Percentiles rank a stretch among this genome's conserved stretches.
Evolutionary conservation across 2,329 filamentous ascomycete genomes (phyloP).

Genomic region (Cladosporium sphaerospermum): DNA sequence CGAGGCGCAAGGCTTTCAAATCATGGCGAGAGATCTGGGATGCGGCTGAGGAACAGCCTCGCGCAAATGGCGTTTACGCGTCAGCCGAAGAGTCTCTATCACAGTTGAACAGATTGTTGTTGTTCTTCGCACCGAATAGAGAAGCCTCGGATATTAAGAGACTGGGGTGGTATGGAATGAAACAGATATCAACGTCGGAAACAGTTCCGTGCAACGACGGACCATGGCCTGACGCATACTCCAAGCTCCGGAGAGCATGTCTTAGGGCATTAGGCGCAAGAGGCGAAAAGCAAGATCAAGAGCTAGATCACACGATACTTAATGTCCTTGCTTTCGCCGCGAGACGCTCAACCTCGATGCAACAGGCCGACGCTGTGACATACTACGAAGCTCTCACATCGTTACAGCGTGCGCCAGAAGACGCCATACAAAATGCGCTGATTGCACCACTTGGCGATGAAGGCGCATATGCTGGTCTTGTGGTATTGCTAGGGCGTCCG

Average conservation of each 20-base stretch:
- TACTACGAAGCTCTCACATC: slow-evolving; percentile 29
- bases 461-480: slow-evolving; percentile 24
- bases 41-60: slow-evolving; percentile 32
- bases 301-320: slow-evolving; percentile 20
- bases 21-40: slow-evolving; percentile 59
- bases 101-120: slow-evolving; percentile 38
- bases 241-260: slow-evolving; percentile 36
- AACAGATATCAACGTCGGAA: slow-evolving; percentile 30
- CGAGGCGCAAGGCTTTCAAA: slow-evolving; percentile 53
- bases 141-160: slow-evolving; percentile 34
- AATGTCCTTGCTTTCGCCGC: slow-evolving; percentile 32
- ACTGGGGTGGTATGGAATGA: slow-evolving; percentile 35
- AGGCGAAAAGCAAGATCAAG: slow-evolving; percentile 18
- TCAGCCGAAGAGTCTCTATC: slow-evolving; percentile 34
- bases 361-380: slow-evolving; percentile 18
- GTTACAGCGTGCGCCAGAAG: slow-evolving; percentile 16
- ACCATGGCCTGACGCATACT: slow-evolving; percentile 38
- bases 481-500: slow-evolving; percentile 24
- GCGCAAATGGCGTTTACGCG: slow-evolving; percentile 31
- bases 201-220: slow-evolving; percentile 21
- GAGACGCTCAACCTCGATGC: slow-evolving; percentile 22
- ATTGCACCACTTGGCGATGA: slow-evolving; percentile 25
- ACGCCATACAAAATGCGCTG: slow-evolving; percentile 25
- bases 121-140: slow-evolving; percentile 36
- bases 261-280: slow-evolving; percentile 21